Evolutionary conservation across 2,329 filamentous ascomycete species (phyloP), one percentile per base, ranked within the genome.

Genomic region (Fusarium fracticaudum): DNA sequence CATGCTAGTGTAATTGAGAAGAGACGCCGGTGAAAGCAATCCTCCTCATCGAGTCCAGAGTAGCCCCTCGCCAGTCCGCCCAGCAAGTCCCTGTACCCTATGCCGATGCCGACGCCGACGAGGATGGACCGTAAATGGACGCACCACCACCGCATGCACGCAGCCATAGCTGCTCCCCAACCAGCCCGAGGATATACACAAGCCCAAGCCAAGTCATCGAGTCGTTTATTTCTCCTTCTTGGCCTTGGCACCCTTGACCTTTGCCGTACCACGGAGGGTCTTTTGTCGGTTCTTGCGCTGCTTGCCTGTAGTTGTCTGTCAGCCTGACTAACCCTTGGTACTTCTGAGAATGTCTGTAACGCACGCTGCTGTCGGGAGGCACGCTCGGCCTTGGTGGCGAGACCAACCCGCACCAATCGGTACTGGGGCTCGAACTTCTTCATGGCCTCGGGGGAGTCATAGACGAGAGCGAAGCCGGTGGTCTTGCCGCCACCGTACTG

Each of bases 381-480:
- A 90, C 95, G 96, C 93, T 99, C 96, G 86, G 94, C 90, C 94
- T 98, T 98, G 86, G 87, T 90, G 83, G 94, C 96, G 81, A 94
- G 90, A 84, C 96, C 96, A 85, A 98, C 94, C 81, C 96, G 92
- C 86, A 99, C 91, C 81, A 98, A 92, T 87, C 96, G 93, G 93
- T 98, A 98, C 88, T 93, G 93, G 82, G 96, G 96, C 92, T 99
- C 96, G 87, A 98, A 99, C 89, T 98, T 98, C 94, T 98, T 98
- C 92, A 99, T 92, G 83, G 95, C 94, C 91, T 99, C 96, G 84
- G 91, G 89, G 79, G 94, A 97, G 88, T 99, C 96, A 92, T 99
- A 99, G 89, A 99, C 91, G 83, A 98, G 94, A 79, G 95, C 96
- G 86, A 99, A 99, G 83, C 96, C 96, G 79, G 96, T 98, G 87